Percentiles rank a stretch among this genome's conserved stretches.
phyloP scores from a whole-genome alignment of 164 flowering plant genomes.

The Aristolochia fimbriata region DNA sequence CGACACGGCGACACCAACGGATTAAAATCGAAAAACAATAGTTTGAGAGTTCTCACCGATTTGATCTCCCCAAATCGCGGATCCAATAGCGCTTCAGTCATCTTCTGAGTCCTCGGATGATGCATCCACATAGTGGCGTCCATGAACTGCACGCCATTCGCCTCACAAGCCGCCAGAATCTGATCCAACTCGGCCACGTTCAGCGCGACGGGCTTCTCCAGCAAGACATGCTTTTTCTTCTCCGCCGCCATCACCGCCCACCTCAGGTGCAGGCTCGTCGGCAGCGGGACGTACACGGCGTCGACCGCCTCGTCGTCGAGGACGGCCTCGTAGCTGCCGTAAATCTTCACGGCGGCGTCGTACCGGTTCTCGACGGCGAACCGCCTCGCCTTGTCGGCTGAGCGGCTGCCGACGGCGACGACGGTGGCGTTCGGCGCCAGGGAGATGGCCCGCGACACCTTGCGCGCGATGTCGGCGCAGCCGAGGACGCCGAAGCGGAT shows the following conservation, averaged over 20 bases:
- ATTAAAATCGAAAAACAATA: too few species aligned
- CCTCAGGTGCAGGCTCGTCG: slow-evolving; percentile 42
- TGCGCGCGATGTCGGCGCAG: slow-evolving; percentile 54
- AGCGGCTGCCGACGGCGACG: slow-evolving; percentile 55
- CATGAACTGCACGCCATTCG: slow-evolving; percentile 64
- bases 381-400: slow-evolving; percentile 34
- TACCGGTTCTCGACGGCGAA: slow-evolving; percentile 39
- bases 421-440: slow-evolving; percentile 44
- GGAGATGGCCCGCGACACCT: slow-evolving; percentile 41
- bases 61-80: slow-evolving; percentile 42
- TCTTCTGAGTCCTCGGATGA: slow-evolving; percentile 51
- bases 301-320: slow-evolving; percentile 56
- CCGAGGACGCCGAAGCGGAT: slow-evolving; percentile 55
- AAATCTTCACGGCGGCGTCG: slow-evolving; percentile 34
- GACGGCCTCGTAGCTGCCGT: slow-evolving; percentile 50
- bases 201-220: slow-evolving; percentile 68
- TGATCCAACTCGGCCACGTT: slow-evolving; percentile 39
- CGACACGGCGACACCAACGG: too few species aligned
- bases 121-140: slow-evolving; percentile 86
- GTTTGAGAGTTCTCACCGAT: slow-evolving; percentile 15
- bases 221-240: slow-evolving; percentile 52
- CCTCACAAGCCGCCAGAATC: slow-evolving; percentile 46
- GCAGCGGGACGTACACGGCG: slow-evolving; percentile 62
- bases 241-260: slow-evolving; percentile 55
- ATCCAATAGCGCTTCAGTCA: slow-evolving; percentile 42